Base-by-base conservation (phyloP, 345 rosid species). In the Dipteronia sinensis region DNA sequence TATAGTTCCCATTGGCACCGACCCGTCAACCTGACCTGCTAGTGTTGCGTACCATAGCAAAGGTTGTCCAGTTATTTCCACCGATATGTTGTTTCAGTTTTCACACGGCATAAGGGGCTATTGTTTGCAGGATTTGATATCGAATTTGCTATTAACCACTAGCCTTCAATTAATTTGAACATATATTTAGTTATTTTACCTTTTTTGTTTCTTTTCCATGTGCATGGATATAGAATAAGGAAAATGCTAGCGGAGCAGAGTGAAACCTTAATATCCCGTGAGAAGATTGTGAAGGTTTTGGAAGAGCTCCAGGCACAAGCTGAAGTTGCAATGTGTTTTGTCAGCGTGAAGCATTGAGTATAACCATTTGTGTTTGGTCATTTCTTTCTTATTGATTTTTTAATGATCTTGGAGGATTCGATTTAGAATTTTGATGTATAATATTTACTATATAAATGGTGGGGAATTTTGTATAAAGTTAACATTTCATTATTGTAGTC, bases 271-370 rank as follows among this genome's bases (percentile, higher is more conserved):
- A 20, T 87, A 12, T 53, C 84, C 67, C 94, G 98, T 6, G 94
- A 91, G 82, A 88, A 86, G 81, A 80, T 94, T 58, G 90, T 92
- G 7, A 90, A 94, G 89, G 91, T 90, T 71, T 87, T 94, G 86
- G 93, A 93, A 83, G 98, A 96, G 87, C 92, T 93, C 71, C 97
- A 93, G 78, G 96, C 96, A 42, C 91, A 90, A 83, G 98, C 99
- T n/a, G 97, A 95, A 89, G 96, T 95, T 77, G 97, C 97, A 69
- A 79, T 95, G 69, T 95, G 99, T 86, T 95, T 95, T 87, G 91
- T 90, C 6, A 91, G 93, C 3, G 85, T 91, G 74, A 92, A 95
- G 87, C 86, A 86, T 56, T 93, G 84, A 84, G 73, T 19, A 23
- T 63, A 72, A 15, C 11, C 64, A 59, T 7, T 0, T 19, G 27